phyloP scores from a whole-genome alignment of 495 filamentous ascomycete genomes.

The Immersiella caudata region DNA sequence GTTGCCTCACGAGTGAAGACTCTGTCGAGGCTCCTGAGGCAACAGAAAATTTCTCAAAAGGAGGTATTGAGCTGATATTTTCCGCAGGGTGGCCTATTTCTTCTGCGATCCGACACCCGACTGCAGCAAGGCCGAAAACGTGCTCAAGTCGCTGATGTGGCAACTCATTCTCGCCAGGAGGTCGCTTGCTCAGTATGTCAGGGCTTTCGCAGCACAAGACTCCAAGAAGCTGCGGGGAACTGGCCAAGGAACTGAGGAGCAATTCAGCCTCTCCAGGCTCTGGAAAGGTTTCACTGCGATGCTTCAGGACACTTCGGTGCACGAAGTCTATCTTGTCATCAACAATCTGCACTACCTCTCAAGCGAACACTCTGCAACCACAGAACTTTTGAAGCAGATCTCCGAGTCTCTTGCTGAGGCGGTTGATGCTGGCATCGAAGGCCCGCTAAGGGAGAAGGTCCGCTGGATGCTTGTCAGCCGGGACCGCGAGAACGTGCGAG shows the following conservation, averaged over 20 bases:
- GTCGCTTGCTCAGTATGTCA: constrained; percentile 22
- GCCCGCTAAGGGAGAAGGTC: constrained; percentile 8
- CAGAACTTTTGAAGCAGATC: constrained; percentile 10
- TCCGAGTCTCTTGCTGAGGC: constrained; percentile 8
- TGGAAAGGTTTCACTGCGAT: constrained; percentile 24
- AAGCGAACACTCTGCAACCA: constrained; percentile 6
- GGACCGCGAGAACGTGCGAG: constrained; percentile 10
- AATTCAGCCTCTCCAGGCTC: constrained; percentile 20
- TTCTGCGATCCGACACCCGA: constrained; percentile 18
- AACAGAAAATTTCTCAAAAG: no score
- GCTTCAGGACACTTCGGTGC: constrained; percentile 11
- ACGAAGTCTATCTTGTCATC: constrained; percentile 24
- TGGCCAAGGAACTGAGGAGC: constrained; percentile 8
- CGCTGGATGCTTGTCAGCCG: constrained; percentile 16
- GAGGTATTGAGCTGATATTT: no score
- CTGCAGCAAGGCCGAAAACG: constrained; percentile 16
- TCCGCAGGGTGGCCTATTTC: constrained; percentile 23
- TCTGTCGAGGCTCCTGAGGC: no score
- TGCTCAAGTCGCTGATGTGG: constrained; percentile 24
- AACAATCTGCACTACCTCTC: constrained; percentile 22
- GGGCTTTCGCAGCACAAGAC: constrained; percentile 17
- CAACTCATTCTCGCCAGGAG: constrained; percentile 20
- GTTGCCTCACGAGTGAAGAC: no score
- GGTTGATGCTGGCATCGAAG: constrained; percentile 1
- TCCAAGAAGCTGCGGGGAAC: constrained; percentile 2